phyloP scores from a whole-genome alignment of 2,329 filamentous ascomycete genomes.

The Saccharata proteae region DNA sequence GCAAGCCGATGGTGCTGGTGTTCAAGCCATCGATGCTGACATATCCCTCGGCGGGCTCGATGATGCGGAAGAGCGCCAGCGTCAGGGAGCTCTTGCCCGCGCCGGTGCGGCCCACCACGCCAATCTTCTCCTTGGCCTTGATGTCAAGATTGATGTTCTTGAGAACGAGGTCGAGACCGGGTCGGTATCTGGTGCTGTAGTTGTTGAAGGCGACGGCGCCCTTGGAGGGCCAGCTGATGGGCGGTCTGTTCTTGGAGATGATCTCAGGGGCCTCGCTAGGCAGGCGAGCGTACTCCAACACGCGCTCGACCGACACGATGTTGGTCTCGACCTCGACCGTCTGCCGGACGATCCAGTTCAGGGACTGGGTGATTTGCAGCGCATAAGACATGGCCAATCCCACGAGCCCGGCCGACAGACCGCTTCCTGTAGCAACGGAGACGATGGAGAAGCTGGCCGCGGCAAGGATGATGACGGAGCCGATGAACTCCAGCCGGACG shows the following conservation, averaged over 20 bases:
- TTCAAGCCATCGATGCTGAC: slow-evolving; percentile 85
- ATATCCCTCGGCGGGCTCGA: slow-evolving; percentile 70
- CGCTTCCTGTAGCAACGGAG: slow-evolving; percentile 57
- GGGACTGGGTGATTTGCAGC: slow-evolving; percentile 87
- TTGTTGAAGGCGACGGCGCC: slow-evolving; percentile 84
- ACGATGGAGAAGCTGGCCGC: slow-evolving; percentile 74
- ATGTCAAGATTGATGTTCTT: slow-evolving; percentile 88
- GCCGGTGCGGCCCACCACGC: slow-evolving; percentile 89
- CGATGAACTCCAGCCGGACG: slow-evolving; percentile 88
- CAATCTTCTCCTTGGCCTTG: slow-evolving; percentile 95
- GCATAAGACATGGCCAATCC: slow-evolving; percentile 96
- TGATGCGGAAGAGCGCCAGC: slow-evolving; percentile 86
- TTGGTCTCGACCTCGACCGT: slow-evolving; percentile 99
- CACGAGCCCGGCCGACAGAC: slow-evolving; percentile 60
- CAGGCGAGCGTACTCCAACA: slow-evolving; percentile 85
- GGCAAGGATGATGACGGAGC: slow-evolving; percentile 81
- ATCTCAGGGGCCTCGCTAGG: slow-evolving; percentile 93
- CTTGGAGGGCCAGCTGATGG: slow-evolving; percentile 81
- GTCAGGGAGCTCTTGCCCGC: slow-evolving; percentile 94
- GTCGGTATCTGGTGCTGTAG: slow-evolving; percentile 87
- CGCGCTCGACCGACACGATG: slow-evolving; percentile 95
- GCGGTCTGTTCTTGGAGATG: slow-evolving; percentile 73
- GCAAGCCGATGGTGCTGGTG: slow-evolving; percentile 77
- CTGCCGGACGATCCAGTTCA: slow-evolving; percentile 98
- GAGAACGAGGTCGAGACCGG: slow-evolving; percentile 79